Conservation (phyloP, 2,329 filamentous ascomycete genomes). For the Talaromyces sp. region DNA sequence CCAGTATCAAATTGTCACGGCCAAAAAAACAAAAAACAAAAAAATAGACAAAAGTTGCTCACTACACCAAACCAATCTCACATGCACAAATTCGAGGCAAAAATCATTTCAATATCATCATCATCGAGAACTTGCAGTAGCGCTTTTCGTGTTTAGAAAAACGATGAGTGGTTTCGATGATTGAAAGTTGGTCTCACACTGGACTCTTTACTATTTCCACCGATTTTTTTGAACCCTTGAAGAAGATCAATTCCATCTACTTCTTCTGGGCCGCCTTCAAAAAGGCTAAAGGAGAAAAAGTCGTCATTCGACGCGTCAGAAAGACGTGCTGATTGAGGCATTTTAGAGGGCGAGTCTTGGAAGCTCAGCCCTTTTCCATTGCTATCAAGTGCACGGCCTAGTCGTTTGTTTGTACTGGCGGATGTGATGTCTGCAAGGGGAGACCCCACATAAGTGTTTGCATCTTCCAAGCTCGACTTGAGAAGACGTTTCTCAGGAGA, state of each 20-base stretch:
- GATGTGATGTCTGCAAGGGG: constrained; percentile 44
- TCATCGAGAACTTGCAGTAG: not conserved
- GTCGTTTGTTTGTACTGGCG: constrained; percentile 29
- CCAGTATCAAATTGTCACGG: constrained; percentile 19
- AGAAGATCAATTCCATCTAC: constrained; percentile 41
- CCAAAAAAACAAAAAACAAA: constrained; percentile 11
- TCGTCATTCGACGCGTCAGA: constrained; percentile 36
- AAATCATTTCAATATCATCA: not conserved
- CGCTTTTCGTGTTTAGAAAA: constrained; percentile 20
- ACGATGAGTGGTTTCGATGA: constrained; percentile 26
- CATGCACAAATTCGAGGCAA: not conserved
- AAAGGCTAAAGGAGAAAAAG: constrained; percentile 44
- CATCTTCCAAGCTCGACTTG: constrained; percentile 42
- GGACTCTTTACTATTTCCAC: constrained; percentile 31
- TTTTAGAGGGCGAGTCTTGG: constrained; percentile 36
- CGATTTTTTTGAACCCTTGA: constrained; percentile 45
- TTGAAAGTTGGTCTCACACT: constrained; percentile 25
- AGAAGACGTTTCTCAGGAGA: constrained; percentile 52
- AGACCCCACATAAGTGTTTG: not conserved
- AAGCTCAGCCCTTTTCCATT: constrained; percentile 27
- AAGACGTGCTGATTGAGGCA: constrained; percentile 25
- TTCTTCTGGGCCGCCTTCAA: constrained; percentile 38
- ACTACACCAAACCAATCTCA: not conserved
- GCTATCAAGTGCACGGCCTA: constrained; percentile 28
- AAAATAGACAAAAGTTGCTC: not conserved